Evolutionary conservation across 1,284 basidiomycete species (phyloP).

Genomic region (Stereum hirsutum): DNA sequence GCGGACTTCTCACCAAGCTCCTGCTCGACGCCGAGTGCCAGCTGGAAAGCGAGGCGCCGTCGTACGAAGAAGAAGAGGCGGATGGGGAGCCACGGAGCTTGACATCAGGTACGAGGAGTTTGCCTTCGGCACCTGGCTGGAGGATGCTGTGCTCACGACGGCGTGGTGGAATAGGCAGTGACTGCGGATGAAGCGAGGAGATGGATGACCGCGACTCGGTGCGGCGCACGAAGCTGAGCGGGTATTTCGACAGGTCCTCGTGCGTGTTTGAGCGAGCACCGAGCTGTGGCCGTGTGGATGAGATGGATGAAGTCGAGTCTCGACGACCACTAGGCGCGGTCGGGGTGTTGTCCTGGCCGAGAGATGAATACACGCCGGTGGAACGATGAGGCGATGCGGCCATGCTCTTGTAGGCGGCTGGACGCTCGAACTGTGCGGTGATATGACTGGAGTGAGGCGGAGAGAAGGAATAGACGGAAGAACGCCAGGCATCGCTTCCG

Average conservation of each 20-base stretch:
- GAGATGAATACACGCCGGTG: conserved; percentile 38
- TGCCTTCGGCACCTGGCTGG: conserved; percentile 48
- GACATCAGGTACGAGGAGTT: conserved; percentile 57
- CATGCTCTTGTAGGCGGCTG: conserved; percentile 32
- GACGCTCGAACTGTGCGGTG: conserved; percentile 15
- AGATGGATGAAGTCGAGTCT: conserved; percentile 10
- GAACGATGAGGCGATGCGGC: conserved; percentile 38
- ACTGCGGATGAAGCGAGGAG: conserved; percentile 17
- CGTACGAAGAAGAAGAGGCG: conserved; percentile 18
- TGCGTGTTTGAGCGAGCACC: conserved; percentile 16
- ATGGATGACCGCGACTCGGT: conserved; percentile 38
- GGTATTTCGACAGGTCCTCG: conserved; percentile 44
- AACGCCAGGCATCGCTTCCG: conserved; percentile 53
- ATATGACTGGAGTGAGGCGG: conserved; percentile 19
- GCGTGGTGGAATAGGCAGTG: conserved; percentile 21
- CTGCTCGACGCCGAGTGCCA: conserved; percentile 14
- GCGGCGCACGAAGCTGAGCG: conserved; percentile 40
- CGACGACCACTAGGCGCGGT: conserved; percentile 14
- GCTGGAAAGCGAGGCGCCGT: conserved; percentile 16
- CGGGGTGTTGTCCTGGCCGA: conserved; percentile 23
- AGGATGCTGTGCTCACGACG: conserved; percentile 40
- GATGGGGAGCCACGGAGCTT: conserved; percentile 30
- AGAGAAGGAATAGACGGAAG: conserved; percentile 40
- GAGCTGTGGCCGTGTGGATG: conserved; percentile 10
- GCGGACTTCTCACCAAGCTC: conserved; percentile 26